Conservation (phyloP, 768 basidiomycete species). For the Kwoniella botswanensis region DNA sequence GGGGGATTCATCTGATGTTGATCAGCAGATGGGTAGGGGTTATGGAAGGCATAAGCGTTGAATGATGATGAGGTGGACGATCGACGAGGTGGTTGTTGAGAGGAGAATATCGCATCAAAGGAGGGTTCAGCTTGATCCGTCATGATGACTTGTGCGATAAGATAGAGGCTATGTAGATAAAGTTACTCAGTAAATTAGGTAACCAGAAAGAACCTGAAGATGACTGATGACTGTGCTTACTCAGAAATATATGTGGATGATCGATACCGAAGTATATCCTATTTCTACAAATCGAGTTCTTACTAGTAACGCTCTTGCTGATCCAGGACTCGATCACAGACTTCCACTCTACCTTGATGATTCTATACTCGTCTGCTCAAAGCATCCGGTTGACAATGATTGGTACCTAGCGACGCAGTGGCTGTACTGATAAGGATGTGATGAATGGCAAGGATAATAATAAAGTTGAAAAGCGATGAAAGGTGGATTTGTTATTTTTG, state of each 20-base stretch:
- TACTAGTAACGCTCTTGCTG: not conserved
- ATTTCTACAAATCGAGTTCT: too few species aligned
- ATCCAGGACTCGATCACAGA: not conserved
- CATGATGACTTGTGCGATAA: conserved; percentile 8
- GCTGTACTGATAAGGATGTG: not conserved
- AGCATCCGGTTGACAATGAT: not conserved
- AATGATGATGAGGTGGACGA: conserved; percentile 28
- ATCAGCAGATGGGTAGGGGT: conserved; percentile 2
- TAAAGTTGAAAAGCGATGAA: not conserved
- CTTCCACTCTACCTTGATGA: not conserved
- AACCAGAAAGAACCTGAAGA: not conserved
- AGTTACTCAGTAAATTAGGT: not conserved
- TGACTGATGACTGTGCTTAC: conserved; percentile 6
- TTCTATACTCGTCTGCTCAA: not conserved
- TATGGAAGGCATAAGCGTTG: conserved; percentile 21
- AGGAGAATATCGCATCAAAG: conserved; percentile 40
- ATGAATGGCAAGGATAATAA: not conserved
- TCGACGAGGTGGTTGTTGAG: conserved; percentile 30
- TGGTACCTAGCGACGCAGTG: not conserved
- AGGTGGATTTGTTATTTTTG: not conserved
- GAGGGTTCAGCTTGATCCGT: conserved; percentile 29
- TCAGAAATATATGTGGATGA: not conserved
- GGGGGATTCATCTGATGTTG: conserved; percentile 4
- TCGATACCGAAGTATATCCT: not conserved
- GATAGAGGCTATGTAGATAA: not conserved